Base-by-base conservation (phyloP, 2,329 filamentous ascomycete species). In the Fusarium hainanense region DNA sequence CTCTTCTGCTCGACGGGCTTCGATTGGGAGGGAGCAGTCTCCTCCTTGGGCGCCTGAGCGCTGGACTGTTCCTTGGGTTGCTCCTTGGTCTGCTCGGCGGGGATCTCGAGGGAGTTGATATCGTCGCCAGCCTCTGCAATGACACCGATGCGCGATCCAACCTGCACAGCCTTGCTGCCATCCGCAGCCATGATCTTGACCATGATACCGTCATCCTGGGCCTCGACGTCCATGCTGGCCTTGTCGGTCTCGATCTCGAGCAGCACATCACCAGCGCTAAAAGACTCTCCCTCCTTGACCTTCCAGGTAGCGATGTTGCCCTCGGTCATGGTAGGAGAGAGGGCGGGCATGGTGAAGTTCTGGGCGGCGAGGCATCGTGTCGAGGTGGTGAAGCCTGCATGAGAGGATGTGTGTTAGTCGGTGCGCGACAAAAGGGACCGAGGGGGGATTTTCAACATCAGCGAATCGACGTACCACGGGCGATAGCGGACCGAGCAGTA, bases 161-260 rank as follows among this genome's bases (percentile, higher is more conserved):
- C 93, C 79, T 92, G 87, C 37, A 97, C 87, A 48, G 84, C 85
- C 83, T 97, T 96, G 79, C 86, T 87, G 56, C 93, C 93, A 77
- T 94, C 91, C 44, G 83, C 83, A 77, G 89, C 84, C 77, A 90
- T 88, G 74, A 97, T 95, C 85, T 96, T 97, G 77, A 94, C 90
- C 80, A 97, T 82, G 73, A 95, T 85, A 43, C 94, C 93, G 77
- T 97, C 93, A 46, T 97, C 93, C 82, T 96, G 93, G 42, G 93
- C 93, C 84, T 97, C 94, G 27, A 97, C 93, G 74, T 97, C 94
- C 93, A 97, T 97, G 59, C 93, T 93, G 58, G 93, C 93, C 85
- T 97, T 97, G 81, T 97, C 93, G 63, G 93, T 97, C 83, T 97
- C 93, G 78, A 97, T 96, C 82, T 97, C 93, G 63, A 97, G 89